phyloP scores from a whole-genome alignment of 345 rosid genomes.

The Excoecaria cochinchinensis region DNA sequence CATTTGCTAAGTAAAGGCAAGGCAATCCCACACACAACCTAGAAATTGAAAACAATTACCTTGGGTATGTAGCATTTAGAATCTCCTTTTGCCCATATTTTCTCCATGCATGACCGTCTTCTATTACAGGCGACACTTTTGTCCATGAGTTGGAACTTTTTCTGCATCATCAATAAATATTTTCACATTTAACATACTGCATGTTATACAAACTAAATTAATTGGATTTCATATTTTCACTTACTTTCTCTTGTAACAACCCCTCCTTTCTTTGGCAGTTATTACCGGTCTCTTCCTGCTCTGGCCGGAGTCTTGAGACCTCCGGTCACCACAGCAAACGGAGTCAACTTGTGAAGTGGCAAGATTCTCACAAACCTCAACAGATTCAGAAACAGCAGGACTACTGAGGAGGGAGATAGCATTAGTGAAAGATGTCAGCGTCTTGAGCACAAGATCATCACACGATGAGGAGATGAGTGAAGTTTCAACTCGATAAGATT shows the following conservation, averaged over 20 bases:
- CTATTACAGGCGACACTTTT: slow-evolving; percentile 30
- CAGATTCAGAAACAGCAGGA: slow-evolving; percentile 11
- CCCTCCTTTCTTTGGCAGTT: slow-evolving; percentile 49
- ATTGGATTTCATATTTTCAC: background rate
- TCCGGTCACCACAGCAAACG: slow-evolving; percentile 31
- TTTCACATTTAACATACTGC: background rate
- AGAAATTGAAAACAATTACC: slow-evolving; percentile 33
- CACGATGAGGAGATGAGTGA: background rate
- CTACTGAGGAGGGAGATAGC: slow-evolving; percentile 38
- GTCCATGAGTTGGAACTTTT: slow-evolving; percentile 42
- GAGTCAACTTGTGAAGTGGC: slow-evolving; percentile 5
- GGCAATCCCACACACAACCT: too few species aligned
- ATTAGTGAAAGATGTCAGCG: slow-evolving; percentile 45
- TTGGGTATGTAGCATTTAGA: slow-evolving; percentile 61
- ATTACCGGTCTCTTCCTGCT: slow-evolving; percentile 39
- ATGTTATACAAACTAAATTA: too few species aligned
- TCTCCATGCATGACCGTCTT: slow-evolving; percentile 75
- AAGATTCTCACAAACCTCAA: slow-evolving; percentile 19
- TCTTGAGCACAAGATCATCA: slow-evolving; percentile 41
- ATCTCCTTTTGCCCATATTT: slow-evolving; percentile 88
- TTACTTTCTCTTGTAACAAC: slow-evolving; percentile 84
- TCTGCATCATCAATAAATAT: slow-evolving; percentile 31
- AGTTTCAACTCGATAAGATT: slow-evolving; percentile 20
- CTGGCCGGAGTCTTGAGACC: slow-evolving; percentile 55
- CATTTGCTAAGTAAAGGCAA: too few species aligned